A percentile compares a stretch with the other conserved stretches of the same genome.
These are phyloP conservation scores for Fusarium euwallaceae DNA, from an alignment of 2,329 filamentous ascomycete species.

Conservation along the genomic window DNA sequence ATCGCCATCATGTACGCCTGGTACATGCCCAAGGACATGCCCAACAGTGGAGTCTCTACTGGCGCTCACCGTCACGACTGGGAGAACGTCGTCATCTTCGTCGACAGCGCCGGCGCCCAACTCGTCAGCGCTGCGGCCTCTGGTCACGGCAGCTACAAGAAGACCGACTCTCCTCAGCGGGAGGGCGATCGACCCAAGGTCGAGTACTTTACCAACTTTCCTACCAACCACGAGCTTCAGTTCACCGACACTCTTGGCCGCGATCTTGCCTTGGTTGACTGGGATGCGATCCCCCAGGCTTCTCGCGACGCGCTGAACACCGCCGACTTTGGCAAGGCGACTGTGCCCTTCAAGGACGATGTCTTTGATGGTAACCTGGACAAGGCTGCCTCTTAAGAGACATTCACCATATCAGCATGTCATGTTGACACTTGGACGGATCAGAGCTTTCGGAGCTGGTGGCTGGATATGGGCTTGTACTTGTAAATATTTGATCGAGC, in stretches of 20 bases:
- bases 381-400: conserved; percentile 23
- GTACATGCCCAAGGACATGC: conserved; percentile 62
- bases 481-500: not conserved
- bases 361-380: conserved; percentile 41
- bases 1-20: conserved; percentile 59
- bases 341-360: conserved; percentile 56
- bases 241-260: conserved; percentile 53
- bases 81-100: conserved; percentile 54
- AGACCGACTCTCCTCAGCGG: conserved; percentile 34
- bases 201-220: conserved; percentile 50
- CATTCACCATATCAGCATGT: not conserved
- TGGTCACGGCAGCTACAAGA: conserved; percentile 53
- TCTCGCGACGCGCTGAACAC: conserved; percentile 52
- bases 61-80: conserved; percentile 58
- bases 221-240: conserved; percentile 53
- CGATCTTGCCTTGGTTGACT: conserved; percentile 57
- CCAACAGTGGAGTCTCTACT: conserved; percentile 45
- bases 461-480: not conserved
- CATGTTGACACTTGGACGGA: not conserved
- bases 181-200: conserved; percentile 45
- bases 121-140: conserved; percentile 54
- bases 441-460: not conserved
- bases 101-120: conserved; percentile 45
- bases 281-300: conserved; percentile 55
- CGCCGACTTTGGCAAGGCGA: conserved; percentile 57